Base-by-base conservation (phyloP, 1,284 basidiomycete genomes). In the Pascua sp. region DNA sequence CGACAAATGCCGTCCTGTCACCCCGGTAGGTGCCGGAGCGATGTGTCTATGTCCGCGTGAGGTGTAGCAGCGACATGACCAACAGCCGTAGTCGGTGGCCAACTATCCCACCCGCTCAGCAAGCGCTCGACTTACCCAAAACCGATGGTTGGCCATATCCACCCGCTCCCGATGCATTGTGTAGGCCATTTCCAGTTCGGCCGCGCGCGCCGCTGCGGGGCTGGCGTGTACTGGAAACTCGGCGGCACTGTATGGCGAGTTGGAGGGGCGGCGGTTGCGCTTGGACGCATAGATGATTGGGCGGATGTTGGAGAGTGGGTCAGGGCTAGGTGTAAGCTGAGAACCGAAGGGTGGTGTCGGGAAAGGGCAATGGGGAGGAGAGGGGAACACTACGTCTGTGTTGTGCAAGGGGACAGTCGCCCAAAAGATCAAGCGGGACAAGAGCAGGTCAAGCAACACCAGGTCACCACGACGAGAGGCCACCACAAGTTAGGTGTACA, bases 271-370 rank as follows among this genome's bases (percentile, higher is more conserved):
- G 13, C 56, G 56, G 13, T 42, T 41, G 8, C 53, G 62, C 49
- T 64, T 64, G 12, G 70, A 69, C 9, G 69, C 70, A 53, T 76
- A 76, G 12, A 73, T 65, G 47, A 76, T 63, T 1, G 74, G 74
- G 15, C 74, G 69, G 50, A 76, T 72, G 54, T 76, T 75, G 9
- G 74, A 76, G 17, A 63, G 37, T 5, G 72, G 72, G 59, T 76
- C 74, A 16, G 74, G 74, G 5, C 73, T 76, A 56, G 4, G 2
- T 11, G 52, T 36, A 4, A 42, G 45, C 46, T 17, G 3, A n/a
- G 42, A 36, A 24, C 13, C 12, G n/a, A n/a, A 7, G 9, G 7
- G 3, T 41, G 5, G n/a, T 32, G 49, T 46, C 24, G 39, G 38
- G 24, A 18, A 8, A 5, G 44, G n/a, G 18, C 9, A 13, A 24